Conservation (phyloP, 495 filamentous ascomycete species). For the Neurospora africana region DNA sequence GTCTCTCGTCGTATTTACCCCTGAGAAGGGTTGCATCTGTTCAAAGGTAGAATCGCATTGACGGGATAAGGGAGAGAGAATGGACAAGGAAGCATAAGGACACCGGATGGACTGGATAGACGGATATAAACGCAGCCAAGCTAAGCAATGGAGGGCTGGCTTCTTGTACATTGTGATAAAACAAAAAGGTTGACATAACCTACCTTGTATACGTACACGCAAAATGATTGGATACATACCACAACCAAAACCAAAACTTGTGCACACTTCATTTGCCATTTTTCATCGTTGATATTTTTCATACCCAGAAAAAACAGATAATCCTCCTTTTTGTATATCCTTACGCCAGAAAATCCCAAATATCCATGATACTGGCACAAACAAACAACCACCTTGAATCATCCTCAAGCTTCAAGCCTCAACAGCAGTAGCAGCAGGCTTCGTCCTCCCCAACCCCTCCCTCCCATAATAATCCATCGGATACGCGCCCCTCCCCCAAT, state of each 20-base stretch:
- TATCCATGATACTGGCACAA: background rate
- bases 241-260: background rate
- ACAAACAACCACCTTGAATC: background rate
- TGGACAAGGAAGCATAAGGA: background rate
- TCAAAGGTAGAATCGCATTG: background rate
- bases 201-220: background rate
- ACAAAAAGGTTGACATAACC: background rate
- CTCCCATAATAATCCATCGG: conserved; percentile 98
- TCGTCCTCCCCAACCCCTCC: conserved; percentile 79
- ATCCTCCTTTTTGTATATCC: background rate
- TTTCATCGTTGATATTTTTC: background rate
- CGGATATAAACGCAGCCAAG: background rate
- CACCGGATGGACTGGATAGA: background rate
- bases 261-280: background rate
- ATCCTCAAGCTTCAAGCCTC: background rate
- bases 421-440: conserved; percentile 21
- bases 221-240: background rate
- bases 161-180: background rate
- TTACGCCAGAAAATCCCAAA: background rate
- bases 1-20: background rate
- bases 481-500: conserved; percentile 75
- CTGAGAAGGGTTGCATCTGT: background rate
- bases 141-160: background rate
- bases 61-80: background rate
- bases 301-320: background rate